Evolutionary conservation across 2,329 filamentous ascomycete species (phyloP).

Genomic region (Bipolaris sorokiniana): DNA sequence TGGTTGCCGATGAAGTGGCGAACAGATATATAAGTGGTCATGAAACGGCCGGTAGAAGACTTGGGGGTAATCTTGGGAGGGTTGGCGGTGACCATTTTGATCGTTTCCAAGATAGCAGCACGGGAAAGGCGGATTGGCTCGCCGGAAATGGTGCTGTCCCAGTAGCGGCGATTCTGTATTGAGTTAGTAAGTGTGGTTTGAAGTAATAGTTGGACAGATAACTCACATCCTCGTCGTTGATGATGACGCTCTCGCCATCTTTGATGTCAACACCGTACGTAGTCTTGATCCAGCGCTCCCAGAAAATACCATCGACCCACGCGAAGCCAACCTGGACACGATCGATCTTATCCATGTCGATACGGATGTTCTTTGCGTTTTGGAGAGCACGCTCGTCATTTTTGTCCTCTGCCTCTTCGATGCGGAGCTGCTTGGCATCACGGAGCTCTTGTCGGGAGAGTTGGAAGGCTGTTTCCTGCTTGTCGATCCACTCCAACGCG

Average conservation of each 20-base stretch:
- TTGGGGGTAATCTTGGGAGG: constrained; percentile 77
- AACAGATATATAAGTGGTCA: constrained; percentile 67
- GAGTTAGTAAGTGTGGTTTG: constrained; percentile 12
- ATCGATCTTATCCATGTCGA: constrained; percentile 87
- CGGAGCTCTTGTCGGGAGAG: constrained; percentile 91
- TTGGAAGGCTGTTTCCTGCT: constrained; percentile 89
- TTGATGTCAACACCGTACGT: constrained; percentile 89
- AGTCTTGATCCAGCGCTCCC: constrained; percentile 95
- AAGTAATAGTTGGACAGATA: constrained; percentile 23
- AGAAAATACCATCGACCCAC: constrained; percentile 96
- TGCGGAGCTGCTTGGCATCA: constrained; percentile 91
- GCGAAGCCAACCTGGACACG: constrained; percentile 92
- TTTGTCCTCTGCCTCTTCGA: constrained; percentile 94
- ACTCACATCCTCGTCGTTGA: constrained; percentile 95
- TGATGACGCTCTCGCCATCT: constrained; percentile 88
- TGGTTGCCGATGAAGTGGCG: constrained; percentile 52
- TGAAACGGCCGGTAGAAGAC: constrained; percentile 74
- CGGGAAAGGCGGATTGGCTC: constrained; percentile 89
- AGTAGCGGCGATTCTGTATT: constrained; percentile 83
- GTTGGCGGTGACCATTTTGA: constrained; percentile 71
- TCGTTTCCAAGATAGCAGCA: constrained; percentile 87
- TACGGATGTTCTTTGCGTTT: constrained; percentile 86
- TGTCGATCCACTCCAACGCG: constrained; percentile 97
- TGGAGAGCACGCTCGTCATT: constrained; percentile 86
- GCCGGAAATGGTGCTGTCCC: constrained; percentile 89